Evolutionary conservation across 306 rosid species (phyloP).

Genomic region (Medicago truncatula): MtrunA17r5.0-ANR NC_053043.1:50088501-50089000

Average conservation of each 20-base stretch:
- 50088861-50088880: slow-evolving; percentile 54
- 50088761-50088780: slow-evolving; percentile 57
- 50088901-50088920: slow-evolving; percentile 66
- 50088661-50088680: background rate
- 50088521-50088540: slow-evolving; percentile 72
- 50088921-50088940: slow-evolving; percentile 47
- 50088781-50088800: slow-evolving; percentile 46
- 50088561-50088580: slow-evolving; percentile 89
- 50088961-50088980: slow-evolving; percentile 15
- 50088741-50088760: slow-evolving; percentile 67
- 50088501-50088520: slow-evolving; percentile 79
- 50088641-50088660: background rate
- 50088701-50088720: slow-evolving; percentile 66
- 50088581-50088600: background rate
- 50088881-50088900: slow-evolving; percentile 82
- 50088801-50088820: slow-evolving; percentile 34
- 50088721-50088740: slow-evolving; percentile 86
- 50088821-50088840: slow-evolving; percentile 39
- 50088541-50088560: slow-evolving; percentile 79
- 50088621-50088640: background rate
- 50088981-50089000: slow-evolving; percentile 35
- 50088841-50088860: slow-evolving; percentile 50
- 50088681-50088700: slow-evolving; percentile 62
- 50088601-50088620: background rate
- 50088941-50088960: slow-evolving; percentile 37